phyloP scores from a whole-genome alignment of 1,139 yeast genomes.

The Kodamaea suecica region DNA sequence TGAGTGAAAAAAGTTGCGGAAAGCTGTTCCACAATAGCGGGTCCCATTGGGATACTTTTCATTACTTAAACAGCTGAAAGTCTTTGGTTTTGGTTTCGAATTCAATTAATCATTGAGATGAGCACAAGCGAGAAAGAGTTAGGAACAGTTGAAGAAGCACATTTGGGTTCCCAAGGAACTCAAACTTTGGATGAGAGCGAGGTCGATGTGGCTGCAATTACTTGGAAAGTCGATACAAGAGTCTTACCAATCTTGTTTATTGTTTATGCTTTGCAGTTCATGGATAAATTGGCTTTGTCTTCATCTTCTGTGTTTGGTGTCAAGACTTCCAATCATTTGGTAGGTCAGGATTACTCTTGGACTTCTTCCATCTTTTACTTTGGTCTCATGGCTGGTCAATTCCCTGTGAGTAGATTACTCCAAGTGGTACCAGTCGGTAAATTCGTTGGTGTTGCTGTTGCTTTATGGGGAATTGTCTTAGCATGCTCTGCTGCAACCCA shows the following conservation, averaged over 20 bases:
- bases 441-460: constrained; percentile 33
- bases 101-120: no score
- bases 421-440: constrained; percentile 41
- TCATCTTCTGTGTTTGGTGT: constrained; percentile 55
- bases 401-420: constrained; percentile 35
- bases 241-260: constrained; percentile 35
- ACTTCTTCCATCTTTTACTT: constrained; percentile 43
- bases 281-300: constrained; percentile 43
- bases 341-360: constrained; percentile 39
- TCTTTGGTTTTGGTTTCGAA: no score
- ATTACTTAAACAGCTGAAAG: no score
- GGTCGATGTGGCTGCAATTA: constrained; percentile 5
- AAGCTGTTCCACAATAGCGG: no score
- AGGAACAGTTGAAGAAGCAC: neutral
- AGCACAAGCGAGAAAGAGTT: no score
- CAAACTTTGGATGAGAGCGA: constrained; percentile 3
- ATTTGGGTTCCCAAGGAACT: no score
- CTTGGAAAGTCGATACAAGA: constrained; percentile 26
- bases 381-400: constrained; percentile 48
- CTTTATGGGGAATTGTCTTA: constrained; percentile 43
- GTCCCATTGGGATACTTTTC: no score
- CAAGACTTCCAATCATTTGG: constrained; percentile 25
- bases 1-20: no score
- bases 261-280: constrained; percentile 42
- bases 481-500: constrained; percentile 33